phyloP scores from a whole-genome alignment of 305 asterid species.

The Lippia alba region DNA sequence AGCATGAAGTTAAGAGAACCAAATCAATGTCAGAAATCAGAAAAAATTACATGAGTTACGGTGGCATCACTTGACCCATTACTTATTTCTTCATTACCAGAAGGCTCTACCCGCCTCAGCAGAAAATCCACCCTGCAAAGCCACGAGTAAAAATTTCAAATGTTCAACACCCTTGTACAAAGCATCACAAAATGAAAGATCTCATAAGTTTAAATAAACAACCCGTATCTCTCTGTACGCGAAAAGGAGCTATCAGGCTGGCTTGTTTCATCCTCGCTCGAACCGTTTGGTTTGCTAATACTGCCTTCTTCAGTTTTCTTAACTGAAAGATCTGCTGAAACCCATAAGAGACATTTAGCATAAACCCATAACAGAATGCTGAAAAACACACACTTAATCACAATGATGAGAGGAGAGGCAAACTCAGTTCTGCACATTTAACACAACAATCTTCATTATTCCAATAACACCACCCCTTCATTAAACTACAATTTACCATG shows the following conservation, averaged over 20 bases:
- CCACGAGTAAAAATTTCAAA: conserved; percentile 16
- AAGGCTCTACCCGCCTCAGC: conserved; percentile 34
- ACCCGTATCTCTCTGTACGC: conserved; percentile 33
- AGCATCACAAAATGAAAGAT: neutral
- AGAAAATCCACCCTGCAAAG: conserved; percentile 38
- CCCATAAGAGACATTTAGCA: neutral
- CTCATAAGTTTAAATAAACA: neutral
- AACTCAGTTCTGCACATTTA: no score
- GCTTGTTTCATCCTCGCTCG: conserved; percentile 12
- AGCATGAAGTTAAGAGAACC: conserved; percentile 14
- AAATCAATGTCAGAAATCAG: conserved; percentile 4
- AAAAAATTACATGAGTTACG: conserved; percentile 32
- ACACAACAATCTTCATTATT: no score
- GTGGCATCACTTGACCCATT: conserved; percentile 10
- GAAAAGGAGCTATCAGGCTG: conserved; percentile 20
- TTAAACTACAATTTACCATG: no score
- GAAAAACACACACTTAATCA: neutral
- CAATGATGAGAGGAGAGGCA: no score
- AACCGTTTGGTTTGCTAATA: conserved; percentile 1
- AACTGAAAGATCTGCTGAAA: conserved; percentile 36
- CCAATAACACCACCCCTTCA: no score
- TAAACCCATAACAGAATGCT: conserved; percentile 7
- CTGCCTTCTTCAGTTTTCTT: conserved; percentile 30
- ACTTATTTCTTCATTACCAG: conserved; percentile 31
- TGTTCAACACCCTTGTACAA: neutral